A percentile compares a stretch with the other conserved stretches of the same genome.
Conservation (phyloP, 2,329 filamentous ascomycete species). For the Westerdykella sp. region DNA sequence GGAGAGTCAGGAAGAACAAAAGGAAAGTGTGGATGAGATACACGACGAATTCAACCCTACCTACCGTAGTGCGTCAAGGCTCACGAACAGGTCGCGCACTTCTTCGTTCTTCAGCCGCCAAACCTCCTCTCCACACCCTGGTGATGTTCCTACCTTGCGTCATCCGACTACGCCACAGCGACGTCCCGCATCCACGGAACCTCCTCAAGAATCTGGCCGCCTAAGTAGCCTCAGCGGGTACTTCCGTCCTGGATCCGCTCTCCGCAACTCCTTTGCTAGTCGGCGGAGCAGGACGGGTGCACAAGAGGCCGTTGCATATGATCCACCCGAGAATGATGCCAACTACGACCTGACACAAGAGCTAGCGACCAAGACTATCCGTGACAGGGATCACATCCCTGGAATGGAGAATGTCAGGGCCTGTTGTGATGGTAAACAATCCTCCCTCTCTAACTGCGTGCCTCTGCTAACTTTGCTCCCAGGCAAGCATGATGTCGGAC, state of each 20-base stretch:
- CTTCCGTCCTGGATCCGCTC: conserved; percentile 38
- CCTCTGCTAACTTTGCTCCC: conserved; percentile 5
- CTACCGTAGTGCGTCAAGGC: conserved; percentile 46
- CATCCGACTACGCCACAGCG: conserved; percentile 33
- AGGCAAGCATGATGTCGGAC: conserved; percentile 49
- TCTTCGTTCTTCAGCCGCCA: conserved; percentile 70
- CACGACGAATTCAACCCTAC: conserved; percentile 71
- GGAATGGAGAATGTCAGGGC: conserved; percentile 97
- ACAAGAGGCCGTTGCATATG: conserved; percentile 35
- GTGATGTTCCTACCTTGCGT: conserved; percentile 43
- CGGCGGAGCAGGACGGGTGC: conserved; percentile 39
- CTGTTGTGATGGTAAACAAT: conserved; percentile 84
- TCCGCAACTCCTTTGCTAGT: conserved; percentile 48
- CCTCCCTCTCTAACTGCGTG: conserved; percentile 1
- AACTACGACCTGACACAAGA: conserved; percentile 66
- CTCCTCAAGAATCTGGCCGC: conserved; percentile 39
- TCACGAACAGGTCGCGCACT: conserved; percentile 46
- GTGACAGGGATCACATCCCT: conserved; percentile 64
- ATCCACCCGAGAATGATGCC: conserved; percentile 60
- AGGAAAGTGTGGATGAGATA: conserved; percentile 54
- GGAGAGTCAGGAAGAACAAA: conserved; percentile 49
- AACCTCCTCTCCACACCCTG: conserved; percentile 32
- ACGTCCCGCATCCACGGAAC: conserved; percentile 29
- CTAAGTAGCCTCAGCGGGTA: conserved; percentile 42
- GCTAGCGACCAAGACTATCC: conserved; percentile 70